Conservation (phyloP, 176 grass and related monocot species). For the Phyllostachys edulis region DNA sequence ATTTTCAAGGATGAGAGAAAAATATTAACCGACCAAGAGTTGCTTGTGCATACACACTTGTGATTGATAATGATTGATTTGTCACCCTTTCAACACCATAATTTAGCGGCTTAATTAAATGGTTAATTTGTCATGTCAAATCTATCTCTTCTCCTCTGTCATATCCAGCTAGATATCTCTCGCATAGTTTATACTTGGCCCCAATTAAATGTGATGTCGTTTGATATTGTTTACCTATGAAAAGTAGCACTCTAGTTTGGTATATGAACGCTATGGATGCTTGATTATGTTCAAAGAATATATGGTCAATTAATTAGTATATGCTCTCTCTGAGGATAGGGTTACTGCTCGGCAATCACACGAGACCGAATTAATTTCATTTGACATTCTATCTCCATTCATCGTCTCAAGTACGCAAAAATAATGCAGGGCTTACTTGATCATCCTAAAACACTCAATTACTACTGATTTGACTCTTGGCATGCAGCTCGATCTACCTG, state of each 20-base stretch:
- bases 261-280: constrained; percentile 13
- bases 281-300: constrained; percentile 39
- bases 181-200: constrained; percentile 14
- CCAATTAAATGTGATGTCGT: neutral
- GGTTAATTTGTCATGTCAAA: constrained; percentile 49
- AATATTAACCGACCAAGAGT: constrained; percentile 56
- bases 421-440: neutral
- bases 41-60: constrained; percentile 18
- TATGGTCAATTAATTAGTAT: constrained; percentile 7
- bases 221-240: constrained; percentile 22
- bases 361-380: neutral
- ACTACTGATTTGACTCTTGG: constrained; percentile 25
- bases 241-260: constrained; percentile 25
- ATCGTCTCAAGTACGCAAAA: constrained; percentile 6
- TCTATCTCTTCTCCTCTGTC: constrained; percentile 27
- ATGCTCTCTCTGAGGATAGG: neutral
- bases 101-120: constrained; percentile 37
- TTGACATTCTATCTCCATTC: neutral
- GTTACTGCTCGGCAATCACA: neutral
- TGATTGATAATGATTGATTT: constrained; percentile 65
- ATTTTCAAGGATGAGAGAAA: constrained; percentile 23
- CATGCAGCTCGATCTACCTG: neutral
- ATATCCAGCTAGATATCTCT: constrained; percentile 46
- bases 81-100: constrained; percentile 42
- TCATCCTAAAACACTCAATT: constrained; percentile 19